Conservation (phyloP, 2,329 filamentous ascomycete genomes). For the Dactylellina cionopaga region DNA sequence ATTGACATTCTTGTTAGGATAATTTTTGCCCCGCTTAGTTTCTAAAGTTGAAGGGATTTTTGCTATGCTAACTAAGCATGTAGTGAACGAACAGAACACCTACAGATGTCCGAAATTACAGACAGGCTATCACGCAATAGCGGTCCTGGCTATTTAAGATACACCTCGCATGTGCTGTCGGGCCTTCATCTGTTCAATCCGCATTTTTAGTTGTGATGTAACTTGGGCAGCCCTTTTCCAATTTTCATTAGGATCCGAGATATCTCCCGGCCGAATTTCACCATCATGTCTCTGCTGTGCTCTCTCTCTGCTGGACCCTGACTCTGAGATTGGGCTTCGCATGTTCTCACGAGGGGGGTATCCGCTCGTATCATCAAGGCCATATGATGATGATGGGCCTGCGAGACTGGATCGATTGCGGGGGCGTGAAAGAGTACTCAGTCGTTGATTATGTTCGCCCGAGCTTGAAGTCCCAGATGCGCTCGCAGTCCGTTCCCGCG, state of each 20-base stretch:
- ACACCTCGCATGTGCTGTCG: slow-evolving; percentile 62
- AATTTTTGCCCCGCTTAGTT: too few species aligned
- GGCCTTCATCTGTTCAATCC: slow-evolving; percentile 96
- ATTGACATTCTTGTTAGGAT: too few species aligned
- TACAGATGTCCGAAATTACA: too few species aligned
- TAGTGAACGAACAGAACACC: too few species aligned
- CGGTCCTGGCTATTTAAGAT: slow-evolving; percentile 14
- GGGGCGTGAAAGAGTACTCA: slow-evolving; percentile 28
- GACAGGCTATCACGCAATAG: too few species aligned
- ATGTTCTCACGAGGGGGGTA: slow-evolving; percentile 37
- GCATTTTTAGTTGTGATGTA: slow-evolving; percentile 93
- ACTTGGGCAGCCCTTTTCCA: slow-evolving; percentile 98
- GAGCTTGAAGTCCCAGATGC: slow-evolving; percentile 20
- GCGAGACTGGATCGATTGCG: slow-evolving; percentile 42
- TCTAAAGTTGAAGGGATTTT: too few species aligned
- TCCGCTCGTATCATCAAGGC: slow-evolving; percentile 25
- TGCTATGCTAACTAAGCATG: too few species aligned
- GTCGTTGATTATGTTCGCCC: slow-evolving; percentile 26
- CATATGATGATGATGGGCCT: slow-evolving; percentile 23
- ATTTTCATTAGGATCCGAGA: slow-evolving; percentile 77
- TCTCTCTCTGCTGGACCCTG: slow-evolving; percentile 22
- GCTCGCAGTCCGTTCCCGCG: slow-evolving; percentile 39
- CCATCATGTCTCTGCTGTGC: slow-evolving; percentile 16
- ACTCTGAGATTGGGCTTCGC: slow-evolving; percentile 48
- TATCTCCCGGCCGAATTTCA: slow-evolving; percentile 52